Evolutionary conservation across 1,284 basidiomycete genomes (phyloP), one percentile per base, ranked within the genome.

Genomic region (Naganishia sp.): DNA sequence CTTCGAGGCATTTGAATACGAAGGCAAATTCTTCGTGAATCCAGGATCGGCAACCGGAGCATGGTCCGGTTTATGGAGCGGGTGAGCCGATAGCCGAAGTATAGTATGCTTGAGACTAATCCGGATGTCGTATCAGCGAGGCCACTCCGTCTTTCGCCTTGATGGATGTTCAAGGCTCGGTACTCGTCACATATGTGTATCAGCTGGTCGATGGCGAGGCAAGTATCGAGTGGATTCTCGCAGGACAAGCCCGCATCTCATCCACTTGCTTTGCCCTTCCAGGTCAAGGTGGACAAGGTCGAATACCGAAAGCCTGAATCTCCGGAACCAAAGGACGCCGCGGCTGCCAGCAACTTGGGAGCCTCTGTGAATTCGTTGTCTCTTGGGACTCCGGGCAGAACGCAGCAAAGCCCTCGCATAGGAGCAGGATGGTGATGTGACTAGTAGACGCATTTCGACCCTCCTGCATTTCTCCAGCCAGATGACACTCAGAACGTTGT

Each of bases 41-140:
- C 95, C 95, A 0, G 95, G 95, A 1, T 93, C 90, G 17, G 94
- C 93, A 0, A 95, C 92, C 0, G 94, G 94, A 47, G 94, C 95
- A 17, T 98, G 93, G 93, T 86, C 87, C 54, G 90, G 91, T 0
- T 77, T 86, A 6, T 86, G 84, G 71, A 88, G 85, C 68, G 86
- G 85, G 90, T 88, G 70, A 69, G 81, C 77, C 39, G 45, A 18
- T 9, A 39, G 46, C 17, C 13, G 13, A 2, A 5, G 28, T 3
- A 17, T 17, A 2, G 28, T 18, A 11, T 15, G 15, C 11, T 7
- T 3, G 18, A 5, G 68, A 61, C 35, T 35, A 41, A 53, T 43
- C 55, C 17, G 50, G 2, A 32, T 43, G 46, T 13, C 61, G 32
- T 45, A 3, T 41, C 71, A 87, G 86, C 32, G 86, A 86, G 25